Conservation (phyloP, 208 protist genomes). For the Trypanosoma brucei region DNA sequence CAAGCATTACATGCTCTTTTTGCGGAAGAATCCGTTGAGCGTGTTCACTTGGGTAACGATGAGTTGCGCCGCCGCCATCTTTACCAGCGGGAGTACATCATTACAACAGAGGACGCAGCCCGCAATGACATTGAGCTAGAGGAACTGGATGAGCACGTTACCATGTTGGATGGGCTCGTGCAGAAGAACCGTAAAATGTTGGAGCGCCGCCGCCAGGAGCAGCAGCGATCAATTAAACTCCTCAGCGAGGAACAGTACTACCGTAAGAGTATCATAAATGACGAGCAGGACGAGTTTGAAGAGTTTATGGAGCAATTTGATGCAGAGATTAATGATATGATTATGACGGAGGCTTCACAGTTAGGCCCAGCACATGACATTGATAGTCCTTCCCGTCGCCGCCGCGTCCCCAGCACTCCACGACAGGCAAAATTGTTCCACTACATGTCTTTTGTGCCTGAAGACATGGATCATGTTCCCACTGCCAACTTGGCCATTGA, state of each 20-base stretch:
- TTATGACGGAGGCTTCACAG: slow-evolving; percentile 33
- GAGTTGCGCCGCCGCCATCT: slow-evolving; percentile 48
- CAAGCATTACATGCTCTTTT: slow-evolving; percentile 29
- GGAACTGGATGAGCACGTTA: slow-evolving; percentile 47
- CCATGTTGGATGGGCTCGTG: slow-evolving; percentile 50
- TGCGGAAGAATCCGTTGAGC: slow-evolving; percentile 42
- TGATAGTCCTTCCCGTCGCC: slow-evolving; percentile 30
- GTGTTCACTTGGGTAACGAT: slow-evolving; percentile 39
- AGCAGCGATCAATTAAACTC: slow-evolving; percentile 34
- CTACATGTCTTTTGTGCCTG: slow-evolving; percentile 82
- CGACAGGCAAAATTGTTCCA: slow-evolving; percentile 75
- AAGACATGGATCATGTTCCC: slow-evolving; percentile 82
- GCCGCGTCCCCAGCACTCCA: slow-evolving; percentile 36
- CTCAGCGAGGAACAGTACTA: slow-evolving; percentile 71
- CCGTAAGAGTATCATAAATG: slow-evolving; percentile 41
- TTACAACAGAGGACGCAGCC: slow-evolving; percentile 33
- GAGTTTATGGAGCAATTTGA: slow-evolving; percentile 57
- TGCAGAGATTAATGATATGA: slow-evolving; percentile 35
- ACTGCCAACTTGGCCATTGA: slow-evolving; percentile 73
- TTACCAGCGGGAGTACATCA: slow-evolving; percentile 45
- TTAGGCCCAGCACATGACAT: slow-evolving; percentile 14
- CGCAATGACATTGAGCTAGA: slow-evolving; percentile 43
- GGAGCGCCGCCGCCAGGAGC: slow-evolving; percentile 55
- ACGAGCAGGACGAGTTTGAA: slow-evolving; percentile 77
- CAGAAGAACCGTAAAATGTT: slow-evolving; percentile 44